phyloP scores from a whole-genome alignment of 345 rosid genomes.

The Eucalyptus rudis region DNA sequence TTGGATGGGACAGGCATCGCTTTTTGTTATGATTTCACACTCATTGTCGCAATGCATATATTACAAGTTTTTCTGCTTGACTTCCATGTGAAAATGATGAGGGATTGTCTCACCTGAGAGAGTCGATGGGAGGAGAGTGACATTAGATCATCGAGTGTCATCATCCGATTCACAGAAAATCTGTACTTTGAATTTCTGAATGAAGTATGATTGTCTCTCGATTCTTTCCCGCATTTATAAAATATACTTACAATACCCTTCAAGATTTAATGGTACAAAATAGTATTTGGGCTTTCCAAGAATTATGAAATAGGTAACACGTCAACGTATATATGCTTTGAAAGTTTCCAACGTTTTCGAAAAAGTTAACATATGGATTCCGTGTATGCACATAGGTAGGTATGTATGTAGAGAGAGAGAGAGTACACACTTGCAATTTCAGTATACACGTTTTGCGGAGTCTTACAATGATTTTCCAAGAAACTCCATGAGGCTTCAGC shows the following conservation, averaged over 20 bases:
- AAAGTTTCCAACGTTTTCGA: not conserved
- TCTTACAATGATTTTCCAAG: not conserved
- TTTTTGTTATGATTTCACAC: not conserved
- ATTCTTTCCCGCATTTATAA: not conserved
- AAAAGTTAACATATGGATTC: no score
- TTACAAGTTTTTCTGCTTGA: not conserved
- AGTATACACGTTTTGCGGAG: no score
- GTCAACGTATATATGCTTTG: not conserved
- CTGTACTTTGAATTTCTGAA: not conserved
- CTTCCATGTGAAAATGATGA: not conserved
- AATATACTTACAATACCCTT: not conserved
- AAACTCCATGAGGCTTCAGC: not conserved
- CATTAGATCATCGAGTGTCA: not conserved
- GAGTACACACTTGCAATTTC: no score
- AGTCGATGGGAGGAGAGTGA: not conserved
- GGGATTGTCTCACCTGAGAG: no score
- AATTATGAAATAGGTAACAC: not conserved
- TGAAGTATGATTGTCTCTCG: not conserved
- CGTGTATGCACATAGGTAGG: no score
- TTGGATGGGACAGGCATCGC: not conserved
- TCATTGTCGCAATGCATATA: not conserved
- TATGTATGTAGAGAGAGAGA: no score
- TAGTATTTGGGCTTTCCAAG: not conserved
- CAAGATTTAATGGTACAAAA: not conserved
- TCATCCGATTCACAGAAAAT: not conserved